Evolutionary conservation across 306 rosid species (phyloP).

Genomic region (Vicia faba): DNA sequence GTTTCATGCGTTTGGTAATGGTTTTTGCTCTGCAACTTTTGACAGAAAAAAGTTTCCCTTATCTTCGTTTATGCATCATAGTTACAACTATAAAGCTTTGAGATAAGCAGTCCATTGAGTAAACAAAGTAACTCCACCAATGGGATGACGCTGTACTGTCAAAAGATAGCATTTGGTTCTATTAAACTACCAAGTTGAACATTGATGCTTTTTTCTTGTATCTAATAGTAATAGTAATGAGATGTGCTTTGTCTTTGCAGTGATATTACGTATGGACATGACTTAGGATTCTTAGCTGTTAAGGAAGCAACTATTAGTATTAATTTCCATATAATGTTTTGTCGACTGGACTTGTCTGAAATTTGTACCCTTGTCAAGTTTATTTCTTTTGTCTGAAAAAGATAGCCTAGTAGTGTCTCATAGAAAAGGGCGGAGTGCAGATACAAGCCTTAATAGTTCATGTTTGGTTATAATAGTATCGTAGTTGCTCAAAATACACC

Average conservation of each 20-base stretch:
- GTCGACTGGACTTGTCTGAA: slow-evolving; percentile 37
- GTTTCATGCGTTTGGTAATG: slow-evolving; percentile 37
- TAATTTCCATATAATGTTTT: slow-evolving; percentile 33
- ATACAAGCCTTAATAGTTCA: slow-evolving; percentile 16
- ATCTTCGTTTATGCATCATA: slow-evolving; percentile 46
- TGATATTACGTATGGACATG: slow-evolving; percentile 38
- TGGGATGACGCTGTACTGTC: slow-evolving; percentile 45
- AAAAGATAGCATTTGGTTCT: slow-evolving; percentile 44
- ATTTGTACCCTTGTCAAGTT: slow-evolving; percentile 23
- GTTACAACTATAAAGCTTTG: slow-evolving; percentile 42
- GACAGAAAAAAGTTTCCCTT: slow-evolving; percentile 54
- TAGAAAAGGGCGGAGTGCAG: slow-evolving; percentile 22
- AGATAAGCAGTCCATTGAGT: slow-evolving; percentile 40
- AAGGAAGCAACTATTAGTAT: slow-evolving; percentile 40
- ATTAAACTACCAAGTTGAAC: slow-evolving; percentile 48
- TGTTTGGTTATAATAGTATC: slow-evolving; percentile 22
- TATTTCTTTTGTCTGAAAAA: slow-evolving; percentile 32
- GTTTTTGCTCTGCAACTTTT: slow-evolving; percentile 45
- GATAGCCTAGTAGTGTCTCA: slow-evolving; percentile 34
- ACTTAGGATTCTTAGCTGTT: slow-evolving; percentile 50
- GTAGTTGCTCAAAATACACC: no score
- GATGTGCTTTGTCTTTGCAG: slow-evolving; percentile 38
- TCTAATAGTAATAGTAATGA: slow-evolving; percentile 29
- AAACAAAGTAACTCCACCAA: slow-evolving; percentile 47
- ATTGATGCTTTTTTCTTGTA: slow-evolving; percentile 39